Evolutionary conservation across 139 green algal species (phyloP).

Genomic region (Coelastrella sp.): DNA sequence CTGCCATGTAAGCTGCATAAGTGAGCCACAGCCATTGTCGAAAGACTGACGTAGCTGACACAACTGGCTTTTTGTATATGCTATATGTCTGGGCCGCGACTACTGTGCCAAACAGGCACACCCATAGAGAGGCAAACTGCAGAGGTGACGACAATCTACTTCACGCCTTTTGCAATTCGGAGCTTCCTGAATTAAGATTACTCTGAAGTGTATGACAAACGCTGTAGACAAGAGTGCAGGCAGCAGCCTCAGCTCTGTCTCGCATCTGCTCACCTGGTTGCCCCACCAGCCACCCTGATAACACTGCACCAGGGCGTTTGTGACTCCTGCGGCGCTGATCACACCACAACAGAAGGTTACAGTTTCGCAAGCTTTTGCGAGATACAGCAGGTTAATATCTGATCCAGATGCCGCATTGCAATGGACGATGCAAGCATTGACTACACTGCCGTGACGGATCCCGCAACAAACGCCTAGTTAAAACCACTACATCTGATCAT

Average conservation of each 20-base stretch:
- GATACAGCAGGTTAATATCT: neutral
- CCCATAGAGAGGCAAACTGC: constrained; percentile 1
- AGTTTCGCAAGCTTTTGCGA: constrained; percentile 9
- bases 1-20: constrained; percentile 8
- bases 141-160: neutral
- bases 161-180: neutral
- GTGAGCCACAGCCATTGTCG: constrained; percentile 11
- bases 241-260: too few species aligned
- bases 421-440: too few species aligned
- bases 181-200: too few species aligned
- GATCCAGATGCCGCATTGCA: neutral
- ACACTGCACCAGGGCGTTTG: neutral
- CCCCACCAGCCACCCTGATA: neutral
- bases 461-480: too few species aligned
- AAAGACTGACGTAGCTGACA: neutral
- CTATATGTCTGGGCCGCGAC: neutral
- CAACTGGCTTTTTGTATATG: neutral
- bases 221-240: too few species aligned
- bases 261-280: neutral
- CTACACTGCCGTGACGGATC: too few species aligned
- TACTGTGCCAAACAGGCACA: constrained; percentile 2
- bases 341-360: neutral
- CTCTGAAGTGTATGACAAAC: too few species aligned
- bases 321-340: neutral
- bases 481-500: too few species aligned